Conservation (phyloP, 2,329 filamentous ascomycete genomes). For the Albifimbria verrucaria region DNA sequence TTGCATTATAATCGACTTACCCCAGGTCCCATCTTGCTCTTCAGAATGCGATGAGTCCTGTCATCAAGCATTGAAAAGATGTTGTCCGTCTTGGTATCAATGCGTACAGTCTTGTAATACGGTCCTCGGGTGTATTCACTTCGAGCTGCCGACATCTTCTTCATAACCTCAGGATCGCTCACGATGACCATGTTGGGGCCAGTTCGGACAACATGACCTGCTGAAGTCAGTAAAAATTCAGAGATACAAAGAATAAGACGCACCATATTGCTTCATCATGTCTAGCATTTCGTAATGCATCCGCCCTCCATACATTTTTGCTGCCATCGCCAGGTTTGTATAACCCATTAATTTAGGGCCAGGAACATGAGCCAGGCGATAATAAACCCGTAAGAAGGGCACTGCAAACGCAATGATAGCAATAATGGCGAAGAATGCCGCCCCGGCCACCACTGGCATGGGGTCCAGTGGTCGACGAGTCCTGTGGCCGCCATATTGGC, state of each 20-base stretch:
- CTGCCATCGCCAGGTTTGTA: conserved; percentile 5
- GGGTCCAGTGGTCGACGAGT: no score
- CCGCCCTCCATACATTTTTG: conserved; percentile 13
- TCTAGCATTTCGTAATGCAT: conserved; percentile 20
- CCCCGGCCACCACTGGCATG: no score
- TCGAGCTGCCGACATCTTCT: background rate
- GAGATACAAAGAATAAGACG: conserved; percentile 6
- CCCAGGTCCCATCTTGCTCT: conserved; percentile 2
- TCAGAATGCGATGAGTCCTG: background rate
- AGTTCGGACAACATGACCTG: background rate
- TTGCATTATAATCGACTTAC: background rate
- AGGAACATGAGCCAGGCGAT: conserved; percentile 5
- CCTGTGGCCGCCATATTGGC: no score
- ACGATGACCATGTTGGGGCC: background rate
- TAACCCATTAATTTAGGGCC: conserved; percentile 5
- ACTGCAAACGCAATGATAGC: background rate
- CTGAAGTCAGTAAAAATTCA: background rate
- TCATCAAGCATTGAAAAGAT: conserved; percentile 2
- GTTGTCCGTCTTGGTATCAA: background rate
- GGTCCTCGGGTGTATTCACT: background rate
- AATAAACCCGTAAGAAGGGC: background rate
- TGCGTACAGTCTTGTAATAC: background rate
- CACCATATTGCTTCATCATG: conserved; percentile 23
- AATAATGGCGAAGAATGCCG: no score
- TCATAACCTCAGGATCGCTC: background rate